Evolutionary conservation across 1,139 yeast species (phyloP), one percentile per base, ranked within the genome.

Genomic region (Yamadazyma trypodendri): DNA sequence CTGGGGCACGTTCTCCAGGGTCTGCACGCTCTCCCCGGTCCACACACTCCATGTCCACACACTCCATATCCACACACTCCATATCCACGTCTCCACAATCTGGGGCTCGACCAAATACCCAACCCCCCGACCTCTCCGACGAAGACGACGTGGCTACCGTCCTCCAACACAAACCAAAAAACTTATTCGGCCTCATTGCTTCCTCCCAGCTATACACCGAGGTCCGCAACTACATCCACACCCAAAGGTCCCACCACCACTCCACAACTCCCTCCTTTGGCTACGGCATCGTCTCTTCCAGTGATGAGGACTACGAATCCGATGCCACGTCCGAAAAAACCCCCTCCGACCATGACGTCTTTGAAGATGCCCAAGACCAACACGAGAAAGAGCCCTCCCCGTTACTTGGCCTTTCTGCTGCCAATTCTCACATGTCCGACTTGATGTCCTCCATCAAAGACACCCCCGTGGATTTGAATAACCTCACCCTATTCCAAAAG

Each of bases 401-500:
- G n/a, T n/a, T n/a, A n/a, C n/a, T n/a, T n/a, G n/a, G n/a, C n/a
- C n/a, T n/a, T n/a, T n/a, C n/a, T n/a, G n/a, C n/a, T n/a, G n/a
- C n/a, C n/a, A n/a, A n/a, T n/a, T n/a, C n/a, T n/a, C n/a, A n/a
- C n/a, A n/a, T n/a, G n/a, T n/a, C n/a, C n/a, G n/a, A n/a, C 11
- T 22, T 31, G 12, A 11, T 29, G 20, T 25, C 37, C 12, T 31
- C n/a, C n/a, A 6, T 35, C 10, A 20, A 30, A 17, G 36, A 36
- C 24, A 43, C 36, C 9, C 31, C 31, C 5, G 24, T 38, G 27
- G 37, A 41, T 29, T 24, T 28, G 6, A 25, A 23, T 8, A 34
- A 32, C 2, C 34, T 40, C 46, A 57, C 70, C 3, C 50, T 56
- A 1, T 63, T 68, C 43, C 68, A 68, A 37, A 50, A 56, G 32